Base-by-base conservation (phyloP, 345 rosid genomes). In the Eucalyptus melliodora region DNA sequence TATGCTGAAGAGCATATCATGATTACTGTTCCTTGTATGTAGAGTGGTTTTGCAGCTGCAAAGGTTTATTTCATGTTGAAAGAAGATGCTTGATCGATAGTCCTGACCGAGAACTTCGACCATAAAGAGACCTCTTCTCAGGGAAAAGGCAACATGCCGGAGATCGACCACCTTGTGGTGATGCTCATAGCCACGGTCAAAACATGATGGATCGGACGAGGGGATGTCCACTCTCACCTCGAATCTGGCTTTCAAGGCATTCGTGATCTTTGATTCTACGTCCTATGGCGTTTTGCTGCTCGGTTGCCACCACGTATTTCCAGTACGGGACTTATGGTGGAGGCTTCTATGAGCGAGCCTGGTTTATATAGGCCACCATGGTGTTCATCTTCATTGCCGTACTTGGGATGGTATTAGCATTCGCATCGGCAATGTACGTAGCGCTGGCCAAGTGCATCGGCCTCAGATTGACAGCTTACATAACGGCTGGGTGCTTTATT, bases 41-140 rank as follows among this genome's bases (percentile, higher is more conserved):
- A 90, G 89, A 87, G 72, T 42, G 91, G 91, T 56, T 90, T 90
- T 88, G 91, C 91, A 23, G 89, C 88, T 5, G 88, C 91, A 40
- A 90, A 87, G 87, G 89, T 90, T 82, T 90, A 77, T 50, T 90
- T 80, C 91, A 87, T 90, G 91, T 88, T 82, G 89, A 87, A 90
- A 81, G 89, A 87, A 87, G 87, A 87, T 65, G 89, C 89, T 87
- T 26, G 37, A 81, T 83, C 37, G 77, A 83, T 80, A 8, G 49
- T 34, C 23, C 82, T 16, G 30, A 42, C 83, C 8, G 49, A 16
- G 31, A 62, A 30, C 8, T 40, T 37, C 51, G 3, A 21, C 87
- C 26, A 49, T 9, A 51, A 15, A 45, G 60, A 34, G n/a, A 62
- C 23, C 40, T 17, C 86, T 30, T 27, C 17, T 8, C 17, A 16